A percentile compares a stretch with the other conserved stretches of the same genome.
Conservation (phyloP, 2,329 filamentous ascomycete genomes). For the Shiraia sp. region DNA sequence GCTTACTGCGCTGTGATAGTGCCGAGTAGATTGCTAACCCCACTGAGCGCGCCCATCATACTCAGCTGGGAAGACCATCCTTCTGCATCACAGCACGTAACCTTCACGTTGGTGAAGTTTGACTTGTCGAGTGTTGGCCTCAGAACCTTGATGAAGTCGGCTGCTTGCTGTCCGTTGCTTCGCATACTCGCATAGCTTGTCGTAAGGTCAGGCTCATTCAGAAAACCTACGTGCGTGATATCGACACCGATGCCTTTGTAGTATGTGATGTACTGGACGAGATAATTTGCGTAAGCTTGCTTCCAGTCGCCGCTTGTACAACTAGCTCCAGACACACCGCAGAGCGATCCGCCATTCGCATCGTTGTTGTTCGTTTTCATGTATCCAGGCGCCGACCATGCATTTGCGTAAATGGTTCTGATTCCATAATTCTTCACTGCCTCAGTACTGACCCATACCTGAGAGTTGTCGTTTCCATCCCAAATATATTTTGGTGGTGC, state of each 20-base stretch:
- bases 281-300: conserved; percentile 54
- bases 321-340: conserved; percentile 48
- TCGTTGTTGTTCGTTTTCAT: conserved; percentile 57
- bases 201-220: conserved; percentile 52
- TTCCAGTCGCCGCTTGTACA: conserved; percentile 53
- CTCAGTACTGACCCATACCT: conserved; percentile 58
- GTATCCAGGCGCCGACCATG: conserved; percentile 56
- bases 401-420: conserved; percentile 53
- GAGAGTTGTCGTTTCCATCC: conserved; percentile 45
- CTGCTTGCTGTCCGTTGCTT: conserved; percentile 52
- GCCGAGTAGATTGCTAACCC: conserved; percentile 21
- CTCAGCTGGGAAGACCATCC: conserved; percentile 45
- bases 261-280: conserved; percentile 52
- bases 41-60: conserved; percentile 22
- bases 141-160: conserved; percentile 56
- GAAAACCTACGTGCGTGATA: conserved; percentile 49
- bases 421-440: conserved; percentile 50
- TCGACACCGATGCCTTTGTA: conserved; percentile 49
- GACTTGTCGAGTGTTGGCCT: conserved; percentile 44
- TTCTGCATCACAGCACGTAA: conserved; percentile 52
- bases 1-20: conserved; percentile 32
- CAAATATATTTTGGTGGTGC: conserved; percentile 32
- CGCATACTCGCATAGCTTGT: conserved; percentile 47
- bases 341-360: conserved; percentile 51
- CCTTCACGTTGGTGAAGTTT: conserved; percentile 41